Percentiles rank a stretch among this genome's conserved stretches.
phyloP scores from a whole-genome alignment of 768 basidiomycete species.

The Suillus brevipes region DNA sequence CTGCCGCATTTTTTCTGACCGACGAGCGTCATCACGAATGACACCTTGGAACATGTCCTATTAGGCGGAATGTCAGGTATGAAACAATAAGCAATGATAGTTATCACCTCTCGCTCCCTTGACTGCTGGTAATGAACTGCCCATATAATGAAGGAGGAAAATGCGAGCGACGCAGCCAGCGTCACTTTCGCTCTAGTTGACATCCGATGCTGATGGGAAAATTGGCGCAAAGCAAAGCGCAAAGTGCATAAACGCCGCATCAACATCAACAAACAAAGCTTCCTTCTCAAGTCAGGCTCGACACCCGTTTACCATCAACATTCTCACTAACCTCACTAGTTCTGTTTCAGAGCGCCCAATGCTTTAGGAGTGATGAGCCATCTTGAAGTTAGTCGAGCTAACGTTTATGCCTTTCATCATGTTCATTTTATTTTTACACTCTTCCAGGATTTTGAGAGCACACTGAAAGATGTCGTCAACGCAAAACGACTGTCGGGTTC shows the following conservation, averaged over 20 bases:
- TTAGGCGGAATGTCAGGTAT: slow-evolving; percentile 2
- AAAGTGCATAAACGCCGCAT: slow-evolving; percentile 13
- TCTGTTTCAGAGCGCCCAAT: slow-evolving; percentile 18
- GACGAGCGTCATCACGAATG: slow-evolving; percentile 81
- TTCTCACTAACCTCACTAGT: slow-evolving; percentile 9
- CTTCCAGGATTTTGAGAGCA: slow-evolving; percentile 73
- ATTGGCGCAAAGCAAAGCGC: background rate
- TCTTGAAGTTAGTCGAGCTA: slow-evolving; percentile 37
- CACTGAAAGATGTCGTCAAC: slow-evolving; percentile 78
- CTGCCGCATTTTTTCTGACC: slow-evolving; percentile 67
- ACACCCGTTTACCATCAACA: slow-evolving; percentile 5
- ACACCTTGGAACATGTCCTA: slow-evolving; percentile 94
- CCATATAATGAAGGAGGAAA: slow-evolving; percentile 77
- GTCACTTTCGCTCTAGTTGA: slow-evolving; percentile 75
- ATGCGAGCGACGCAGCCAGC: slow-evolving; percentile 60
- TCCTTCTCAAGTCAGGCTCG: slow-evolving; percentile 9
- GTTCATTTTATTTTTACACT: slow-evolving; percentile 13
- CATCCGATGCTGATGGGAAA: slow-evolving; percentile 35
- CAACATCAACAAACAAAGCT: slow-evolving; percentile 44
- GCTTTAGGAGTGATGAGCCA: slow-evolving; percentile 37
- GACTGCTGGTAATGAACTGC: slow-evolving; percentile 87
- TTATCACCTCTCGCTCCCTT: slow-evolving; percentile 76
- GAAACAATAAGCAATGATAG: background rate
- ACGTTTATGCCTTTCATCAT: background rate
- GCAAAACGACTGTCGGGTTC: slow-evolving; percentile 85